These are phyloP conservation scores for Acephala macrosclerotiorum DNA, from an alignment of 2,329 filamentous ascomycete genomes.

Conservation along the genomic window DNA sequence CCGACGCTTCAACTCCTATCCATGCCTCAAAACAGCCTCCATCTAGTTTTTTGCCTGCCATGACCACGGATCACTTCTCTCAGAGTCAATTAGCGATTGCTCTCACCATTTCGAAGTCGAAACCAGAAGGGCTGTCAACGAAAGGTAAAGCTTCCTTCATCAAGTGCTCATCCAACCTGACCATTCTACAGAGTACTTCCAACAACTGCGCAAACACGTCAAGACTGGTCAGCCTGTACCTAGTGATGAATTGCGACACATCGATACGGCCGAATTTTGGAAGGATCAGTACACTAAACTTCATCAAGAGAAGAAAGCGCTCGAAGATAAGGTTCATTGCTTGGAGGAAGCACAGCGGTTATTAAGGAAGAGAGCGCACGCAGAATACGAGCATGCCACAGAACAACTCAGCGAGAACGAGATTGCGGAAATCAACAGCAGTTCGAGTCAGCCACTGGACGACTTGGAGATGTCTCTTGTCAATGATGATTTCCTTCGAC, in stretches of 20 bases:
- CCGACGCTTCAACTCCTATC: background rate
- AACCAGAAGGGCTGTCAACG: conserved; percentile 31
- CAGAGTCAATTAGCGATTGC: conserved; percentile 38
- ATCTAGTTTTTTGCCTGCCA: background rate
- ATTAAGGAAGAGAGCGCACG: background rate
- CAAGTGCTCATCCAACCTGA: conserved; percentile 14
- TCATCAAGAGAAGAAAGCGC: conserved; percentile 33
- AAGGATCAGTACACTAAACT: conserved; percentile 37
- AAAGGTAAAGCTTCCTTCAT: conserved; percentile 26
- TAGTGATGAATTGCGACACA: conserved; percentile 29
- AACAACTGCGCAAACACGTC: conserved; percentile 32
- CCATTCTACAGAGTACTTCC: conserved; percentile 34
- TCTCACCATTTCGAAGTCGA: conserved; percentile 35
- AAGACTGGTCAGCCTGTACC: conserved; percentile 19
- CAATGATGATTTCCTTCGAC: conserved; percentile 22
- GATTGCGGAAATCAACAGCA: background rate
- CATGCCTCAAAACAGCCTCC: background rate
- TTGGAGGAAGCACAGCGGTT: conserved; percentile 30
- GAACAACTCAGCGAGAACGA: background rate
- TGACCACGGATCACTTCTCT: conserved; percentile 26
- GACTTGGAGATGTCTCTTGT: background rate
- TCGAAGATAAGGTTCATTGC: conserved; percentile 34
- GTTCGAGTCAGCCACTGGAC: background rate
- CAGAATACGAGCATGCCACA: background rate
- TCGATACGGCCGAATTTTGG: conserved; percentile 41